Evolutionary conservation across 208 protist species (phyloP), one percentile per base, ranked within the genome.

Genomic region (Trypanosoma mega): DNA sequence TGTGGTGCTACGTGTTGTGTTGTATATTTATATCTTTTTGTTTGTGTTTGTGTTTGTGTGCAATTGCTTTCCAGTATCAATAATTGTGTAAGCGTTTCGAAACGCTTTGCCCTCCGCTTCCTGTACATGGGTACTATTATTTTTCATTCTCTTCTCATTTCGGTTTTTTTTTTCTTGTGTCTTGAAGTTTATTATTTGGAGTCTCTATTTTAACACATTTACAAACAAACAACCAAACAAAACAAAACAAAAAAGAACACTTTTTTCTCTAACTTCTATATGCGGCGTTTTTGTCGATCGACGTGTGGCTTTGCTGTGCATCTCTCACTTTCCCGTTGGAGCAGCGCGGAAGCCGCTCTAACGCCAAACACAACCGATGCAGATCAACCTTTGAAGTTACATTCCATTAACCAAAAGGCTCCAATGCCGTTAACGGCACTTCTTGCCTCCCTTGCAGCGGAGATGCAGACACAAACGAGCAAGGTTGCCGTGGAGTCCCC

Each of bases 21-120:
- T 56, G n/a, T 56, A 9, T n/a, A 50, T 12, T 50, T 50, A 14
- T 50, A 14, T 50, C 12, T 50, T 6, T 24, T 50, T 31, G 8
- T 30, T 6, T 26, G 53, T 60, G 11, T 31, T 9, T 31, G 33
- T 30, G 12, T 48, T 48, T 30, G 7, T 18, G 49, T 60, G 31
- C 26, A 23, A 23, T 43, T 56, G 33, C 37, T 16, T n/a, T 16
- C n/a, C 37, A 51, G 16, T 36, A 51, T 8, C n/a, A 14, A n/a
- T n/a, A n/a, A n/a, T n/a, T n/a, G n/a, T n/a, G n/a, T n/a, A n/a
- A n/a, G n/a, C n/a, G n/a, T n/a, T n/a, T n/a, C n/a, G n/a, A n/a
- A n/a, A n/a, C n/a, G n/a, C n/a, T n/a, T n/a, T n/a, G n/a, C n/a
- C n/a, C n/a, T n/a, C n/a, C n/a, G n/a, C n/a, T n/a, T n/a, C n/a